Evolutionary conservation across 768 basidiomycete species (phyloP).

Genomic region (Boletales sp.): DNA sequence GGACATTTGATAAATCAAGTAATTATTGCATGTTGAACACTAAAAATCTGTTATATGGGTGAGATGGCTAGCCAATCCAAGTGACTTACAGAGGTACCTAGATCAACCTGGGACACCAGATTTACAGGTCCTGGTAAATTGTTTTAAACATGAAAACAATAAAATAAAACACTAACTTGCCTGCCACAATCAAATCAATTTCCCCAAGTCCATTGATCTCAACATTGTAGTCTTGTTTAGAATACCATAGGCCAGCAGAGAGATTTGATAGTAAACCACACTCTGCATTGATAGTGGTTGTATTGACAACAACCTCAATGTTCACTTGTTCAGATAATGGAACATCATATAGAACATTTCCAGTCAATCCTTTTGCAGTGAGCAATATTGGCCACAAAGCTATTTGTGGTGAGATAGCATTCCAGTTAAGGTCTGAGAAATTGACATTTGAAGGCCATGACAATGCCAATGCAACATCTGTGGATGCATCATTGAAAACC

Average conservation of each 20-base stretch:
- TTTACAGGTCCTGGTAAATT: neutral
- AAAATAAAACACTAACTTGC: neutral
- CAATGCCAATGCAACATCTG: neutral
- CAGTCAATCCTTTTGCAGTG: constrained; percentile 10
- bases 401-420: neutral
- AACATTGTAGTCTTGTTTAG: neutral
- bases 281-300: constrained; percentile 12
- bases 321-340: neutral
- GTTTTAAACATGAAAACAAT: too few species aligned
- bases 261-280: constrained; percentile 14
- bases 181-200: neutral
- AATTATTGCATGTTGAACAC: neutral
- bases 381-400: neutral
- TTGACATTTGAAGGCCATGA: neutral
- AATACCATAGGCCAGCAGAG: neutral
- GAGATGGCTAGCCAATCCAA: too few species aligned
- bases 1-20: neutral
- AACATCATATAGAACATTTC: constrained; percentile 16
- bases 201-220: constrained; percentile 8
- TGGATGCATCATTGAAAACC: constrained; percentile 8
- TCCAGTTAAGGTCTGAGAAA: neutral
- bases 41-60: neutral
- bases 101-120: neutral
- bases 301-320: constrained; percentile 11
- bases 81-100: too few species aligned